These are phyloP conservation scores for Malassezia furfur DNA, from an alignment of 1,284 basidiomycete genomes.

Conservation along the genomic window DNA sequence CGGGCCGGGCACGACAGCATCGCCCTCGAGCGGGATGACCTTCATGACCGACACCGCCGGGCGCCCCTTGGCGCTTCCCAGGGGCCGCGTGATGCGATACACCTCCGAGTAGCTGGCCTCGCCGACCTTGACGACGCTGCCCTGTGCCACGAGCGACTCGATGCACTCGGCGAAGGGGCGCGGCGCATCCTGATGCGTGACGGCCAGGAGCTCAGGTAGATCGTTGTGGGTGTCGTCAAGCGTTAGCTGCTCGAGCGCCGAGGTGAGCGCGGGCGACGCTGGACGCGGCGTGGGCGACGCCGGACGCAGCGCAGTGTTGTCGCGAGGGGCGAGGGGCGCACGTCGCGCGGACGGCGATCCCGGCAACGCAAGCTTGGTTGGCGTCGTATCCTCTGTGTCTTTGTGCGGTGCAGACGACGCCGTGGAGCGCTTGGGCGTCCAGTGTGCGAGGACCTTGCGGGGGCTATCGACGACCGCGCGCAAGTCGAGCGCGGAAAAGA, in stretches of 20 bases:
- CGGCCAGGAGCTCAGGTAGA: neutral
- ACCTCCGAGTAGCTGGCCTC: conserved; percentile 97
- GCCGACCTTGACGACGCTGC: conserved; percentile 62
- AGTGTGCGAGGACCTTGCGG: neutral
- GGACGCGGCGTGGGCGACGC: neutral
- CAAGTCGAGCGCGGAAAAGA: conserved; percentile 13
- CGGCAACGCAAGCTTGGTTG: neutral
- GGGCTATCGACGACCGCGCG: conserved; percentile 8
- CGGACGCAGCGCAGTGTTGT: neutral
- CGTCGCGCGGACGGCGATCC: neutral
- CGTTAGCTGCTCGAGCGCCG: neutral
- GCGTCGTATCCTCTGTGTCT: neutral
- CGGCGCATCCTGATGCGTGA: conserved; percentile 10
- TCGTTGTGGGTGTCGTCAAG: neutral
- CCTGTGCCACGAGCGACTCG: conserved; percentile 8
- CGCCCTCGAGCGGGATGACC: conserved; percentile 3
- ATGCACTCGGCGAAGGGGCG: conserved; percentile 7
- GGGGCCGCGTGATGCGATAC: conserved; percentile 53
- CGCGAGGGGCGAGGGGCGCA: neutral
- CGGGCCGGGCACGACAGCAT: conserved; percentile 47
- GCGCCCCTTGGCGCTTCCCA: neutral
- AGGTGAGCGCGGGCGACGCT: neutral
- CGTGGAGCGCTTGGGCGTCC: neutral
- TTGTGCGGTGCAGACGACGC: neutral
- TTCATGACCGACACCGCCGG: neutral